Evolutionary conservation across 441 rosid species (phyloP), one percentile per base, ranked within the genome.

Genomic region (Mallotus repandus): DNA sequence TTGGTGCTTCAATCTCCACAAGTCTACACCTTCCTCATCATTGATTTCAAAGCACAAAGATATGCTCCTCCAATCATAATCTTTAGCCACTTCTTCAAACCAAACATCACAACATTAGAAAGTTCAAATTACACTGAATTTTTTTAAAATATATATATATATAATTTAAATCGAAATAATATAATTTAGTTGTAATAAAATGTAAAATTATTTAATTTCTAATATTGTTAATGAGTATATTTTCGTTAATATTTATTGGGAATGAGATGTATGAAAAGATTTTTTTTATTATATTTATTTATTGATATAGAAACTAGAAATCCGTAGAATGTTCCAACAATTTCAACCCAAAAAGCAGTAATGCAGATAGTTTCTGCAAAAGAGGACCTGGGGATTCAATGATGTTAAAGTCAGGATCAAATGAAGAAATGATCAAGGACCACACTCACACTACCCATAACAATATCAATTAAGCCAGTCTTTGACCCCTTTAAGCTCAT

Each of bases 1-100:
- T 38, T 57, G 60, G 75, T 48, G 66, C 68, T 75, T 63, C 38
- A 73, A 61, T 70, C 25, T 54, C 64, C 19, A 13, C 12, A 50
- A 9, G 14, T 9, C 18, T 50, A 13, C 16, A 12, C 18, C 54
- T 50, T 70, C 63, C 69, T 14, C 62, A 69, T 56, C 35, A 41
- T 69, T 69, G 43, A 49, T 55, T 29, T 14, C 72, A 41, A 55
- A 41, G 41, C 41, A 69, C 72, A 56, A 54, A 69, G 38, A 19
- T 68, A 49, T 48, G 49, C 55, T 68, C 32, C 55, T 68, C 32
- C 18, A 35, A 32, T 32, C 46, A 63, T 63, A 10, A 63, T 45
- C 11, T 19, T 38, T 62, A 38, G 12, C 66, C 46, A 62, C 16
- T 63, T 63, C 22, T 63, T 54, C 10, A 16, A 54, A 4, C 21